Conservation (phyloP, 2,329 filamentous ascomycete species). For the Bipolaris sorokiniana region DNA sequence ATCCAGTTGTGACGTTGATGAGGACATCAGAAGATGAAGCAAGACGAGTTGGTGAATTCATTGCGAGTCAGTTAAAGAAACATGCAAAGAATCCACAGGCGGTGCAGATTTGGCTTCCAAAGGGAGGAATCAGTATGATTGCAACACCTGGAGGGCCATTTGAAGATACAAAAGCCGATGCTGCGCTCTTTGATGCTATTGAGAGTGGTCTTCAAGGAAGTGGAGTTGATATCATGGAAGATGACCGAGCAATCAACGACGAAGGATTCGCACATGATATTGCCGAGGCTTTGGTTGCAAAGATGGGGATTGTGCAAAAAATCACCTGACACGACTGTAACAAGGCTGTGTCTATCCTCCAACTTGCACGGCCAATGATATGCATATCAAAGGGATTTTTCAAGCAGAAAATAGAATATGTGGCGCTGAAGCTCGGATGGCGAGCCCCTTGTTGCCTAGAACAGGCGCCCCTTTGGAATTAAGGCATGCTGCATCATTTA, state of each 20-base stretch:
- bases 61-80: conserved; percentile 60
- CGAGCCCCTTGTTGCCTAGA: neutral
- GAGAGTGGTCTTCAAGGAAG: conserved; percentile 56
- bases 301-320: conserved; percentile 21
- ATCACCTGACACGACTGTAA: neutral
- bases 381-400: neutral
- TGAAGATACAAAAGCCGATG: conserved; percentile 57
- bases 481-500: neutral
- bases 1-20: conserved; percentile 70
- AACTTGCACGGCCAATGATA: neutral
- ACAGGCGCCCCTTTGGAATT: neutral
- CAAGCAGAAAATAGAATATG: neutral
- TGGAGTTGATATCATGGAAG: conserved; percentile 58
- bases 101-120: conserved; percentile 65
- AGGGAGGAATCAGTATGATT: conserved; percentile 67
- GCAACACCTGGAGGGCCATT: conserved; percentile 61
- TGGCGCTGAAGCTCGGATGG: too few relatives aligned
- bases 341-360: too few relatives aligned
- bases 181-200: conserved; percentile 56
- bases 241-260: conserved; percentile 62
- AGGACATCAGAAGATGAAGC: conserved; percentile 67
- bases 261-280: conserved; percentile 57
- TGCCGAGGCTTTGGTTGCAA: conserved; percentile 51
- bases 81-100: conserved; percentile 49
- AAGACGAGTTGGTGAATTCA: conserved; percentile 60